Evolutionary conservation across 83 land plant genomes (phyloP).

Genomic region (Picea abies): DNA sequence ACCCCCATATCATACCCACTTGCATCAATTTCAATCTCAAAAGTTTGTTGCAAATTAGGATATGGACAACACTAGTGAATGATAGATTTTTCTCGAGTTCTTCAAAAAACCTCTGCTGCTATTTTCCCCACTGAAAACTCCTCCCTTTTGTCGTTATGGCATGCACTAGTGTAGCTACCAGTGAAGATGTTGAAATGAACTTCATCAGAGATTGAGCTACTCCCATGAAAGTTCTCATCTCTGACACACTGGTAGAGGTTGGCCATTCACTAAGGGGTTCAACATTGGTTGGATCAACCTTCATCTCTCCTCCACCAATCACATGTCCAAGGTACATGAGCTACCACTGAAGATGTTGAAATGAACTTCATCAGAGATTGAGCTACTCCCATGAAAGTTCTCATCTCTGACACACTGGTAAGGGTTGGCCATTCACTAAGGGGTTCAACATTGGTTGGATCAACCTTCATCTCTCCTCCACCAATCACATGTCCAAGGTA

Average conservation of each 20-base stretch:
- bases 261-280: neutral
- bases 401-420: neutral
- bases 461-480: neutral
- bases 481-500: neutral
- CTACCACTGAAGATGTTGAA: neutral
- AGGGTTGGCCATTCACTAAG: neutral
- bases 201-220: neutral
- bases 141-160: neutral
- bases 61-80: neutral
- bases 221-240: neutral
- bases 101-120: neutral
- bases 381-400: neutral
- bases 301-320: neutral
- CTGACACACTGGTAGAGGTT: neutral
- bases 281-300: neutral
- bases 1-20: neutral
- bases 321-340: too few relatives aligned
- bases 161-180: neutral
- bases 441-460: neutral
- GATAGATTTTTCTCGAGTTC: neutral
- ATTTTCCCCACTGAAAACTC: neutral
- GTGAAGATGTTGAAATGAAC: neutral
- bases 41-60: neutral
- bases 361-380: neutral
- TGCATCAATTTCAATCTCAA: neutral